Percentiles rank a stretch among this genome's conserved stretches.
phyloP scores from a whole-genome alignment of 345 rosid species.

The Streptanthus diversifolius region DNA sequence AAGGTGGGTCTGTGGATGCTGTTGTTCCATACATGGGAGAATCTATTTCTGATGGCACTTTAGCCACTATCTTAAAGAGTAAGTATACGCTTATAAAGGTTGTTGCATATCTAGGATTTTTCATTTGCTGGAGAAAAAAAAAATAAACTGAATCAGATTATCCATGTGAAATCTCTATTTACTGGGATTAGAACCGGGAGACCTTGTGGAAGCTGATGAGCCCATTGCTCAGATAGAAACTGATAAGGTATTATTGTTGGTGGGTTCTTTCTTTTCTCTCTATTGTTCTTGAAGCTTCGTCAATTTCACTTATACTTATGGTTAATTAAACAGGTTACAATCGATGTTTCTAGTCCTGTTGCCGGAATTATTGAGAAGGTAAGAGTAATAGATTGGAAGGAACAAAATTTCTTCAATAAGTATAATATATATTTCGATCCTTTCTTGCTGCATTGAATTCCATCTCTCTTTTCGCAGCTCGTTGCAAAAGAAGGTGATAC shows the following conservation, averaged over 20 bases:
- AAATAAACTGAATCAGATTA: not conserved
- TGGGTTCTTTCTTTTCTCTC: not conserved
- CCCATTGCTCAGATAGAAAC: slow-evolving; percentile 93
- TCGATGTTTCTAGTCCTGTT: slow-evolving; percentile 69
- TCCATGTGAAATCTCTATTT: slow-evolving; percentile 16
- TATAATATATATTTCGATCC: not conserved
- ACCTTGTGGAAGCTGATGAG: slow-evolving; percentile 75
- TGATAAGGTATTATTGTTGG: slow-evolving; percentile 58
- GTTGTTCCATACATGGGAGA: slow-evolving; percentile 91
- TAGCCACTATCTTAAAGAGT: slow-evolving; percentile 69
- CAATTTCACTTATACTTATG: not conserved
- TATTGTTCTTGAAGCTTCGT: not conserved
- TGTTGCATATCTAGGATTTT: not conserved
- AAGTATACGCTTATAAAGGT: slow-evolving; percentile 28
- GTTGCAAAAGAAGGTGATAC: slow-evolving; percentile 85
- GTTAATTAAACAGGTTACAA: slow-evolving; percentile 45
- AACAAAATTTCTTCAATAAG: not conserved
- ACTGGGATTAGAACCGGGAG: slow-evolving; percentile 75
- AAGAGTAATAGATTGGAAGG: not conserved
- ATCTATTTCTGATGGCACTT: slow-evolving; percentile 82
- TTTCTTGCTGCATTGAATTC: not conserved
- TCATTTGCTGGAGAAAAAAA: not conserved
- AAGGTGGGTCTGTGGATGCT: slow-evolving; percentile 61
- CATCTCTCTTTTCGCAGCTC: slow-evolving; percentile 34
- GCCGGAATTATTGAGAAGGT: slow-evolving; percentile 63